phyloP scores from a whole-genome alignment of 169 alveolate species.

The Toxoplasma gondii region DNA sequence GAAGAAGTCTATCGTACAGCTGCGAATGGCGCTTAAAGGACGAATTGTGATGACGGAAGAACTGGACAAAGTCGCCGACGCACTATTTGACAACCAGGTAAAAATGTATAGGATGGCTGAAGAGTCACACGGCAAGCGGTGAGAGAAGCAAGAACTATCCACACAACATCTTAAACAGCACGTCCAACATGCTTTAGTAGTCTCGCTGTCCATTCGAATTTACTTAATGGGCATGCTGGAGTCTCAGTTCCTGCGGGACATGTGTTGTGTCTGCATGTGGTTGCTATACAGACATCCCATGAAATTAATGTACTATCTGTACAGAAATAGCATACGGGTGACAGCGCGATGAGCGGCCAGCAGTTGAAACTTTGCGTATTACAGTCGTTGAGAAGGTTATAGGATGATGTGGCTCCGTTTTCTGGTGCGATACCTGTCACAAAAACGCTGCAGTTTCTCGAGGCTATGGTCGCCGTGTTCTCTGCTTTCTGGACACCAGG shows the following conservation, averaged over 20 bases:
- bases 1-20: conserved; percentile 81
- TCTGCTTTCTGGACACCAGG: conserved; percentile 62
- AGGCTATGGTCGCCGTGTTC: no score
- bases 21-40: conserved; percentile 93
- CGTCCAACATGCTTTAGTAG: background rate
- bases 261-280: no score
- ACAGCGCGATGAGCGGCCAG: no score
- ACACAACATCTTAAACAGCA: background rate
- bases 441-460: no score
- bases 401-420: no score
- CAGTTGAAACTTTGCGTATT: no score
- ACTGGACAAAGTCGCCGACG: conserved; percentile 86
- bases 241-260: no score
- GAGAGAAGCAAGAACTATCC: background rate
- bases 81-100: conserved; percentile 85
- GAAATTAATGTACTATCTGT: no score
- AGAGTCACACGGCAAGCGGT: background rate
- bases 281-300: no score
- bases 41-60: conserved; percentile 92
- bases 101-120: background rate
- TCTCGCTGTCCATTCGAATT: background rate
- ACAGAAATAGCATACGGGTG: no score
- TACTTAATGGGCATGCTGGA: background rate
- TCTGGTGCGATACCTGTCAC: no score
- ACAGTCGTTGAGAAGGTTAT: no score